Evolutionary conservation across 2,329 filamentous ascomycete genomes (phyloP), one percentile per base, ranked within the genome.

Genomic region (Aspergillus costaricaensis): DNA sequence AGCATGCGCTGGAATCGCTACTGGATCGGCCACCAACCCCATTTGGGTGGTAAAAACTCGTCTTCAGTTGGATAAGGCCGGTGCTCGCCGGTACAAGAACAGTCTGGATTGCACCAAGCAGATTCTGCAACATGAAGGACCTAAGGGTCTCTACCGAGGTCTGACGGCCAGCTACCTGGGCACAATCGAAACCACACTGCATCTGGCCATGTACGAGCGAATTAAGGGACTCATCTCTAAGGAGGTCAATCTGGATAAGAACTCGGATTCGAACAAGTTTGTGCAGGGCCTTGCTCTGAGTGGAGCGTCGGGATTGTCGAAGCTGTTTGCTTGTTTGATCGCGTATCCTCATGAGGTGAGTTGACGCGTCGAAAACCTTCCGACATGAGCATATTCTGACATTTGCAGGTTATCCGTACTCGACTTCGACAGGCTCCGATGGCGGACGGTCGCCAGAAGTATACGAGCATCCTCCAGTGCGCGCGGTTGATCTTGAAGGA

Each of bases 61-160:
- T 90, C 91, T 78, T 67, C 84, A 79, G 65, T 75, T 80, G 65
- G 82, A 63, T 69, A 76, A 67, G 50, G 67, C 72, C 32, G 68
- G 70, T 61, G 68, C 63, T 62, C 70, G 62, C 36, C 80, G 53
- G 79, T 80, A 67, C 76, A 79, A 58, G 54, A 73, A 74, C 92
- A 48, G 94, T 92, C 59, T 96, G 90, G 3, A 92, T 88, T 54
- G 72, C 27, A 57, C 70, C 30, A 85, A 82, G 51, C 87, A 92
- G 15, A 96, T 97, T 62, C 90, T 91, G 86, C 83, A 81, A 55
- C 87, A 96, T 69, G 94, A 97, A 76, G 93, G 94, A 2, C 73
- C 96, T 44, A 85, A 87, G 55, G 94, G 94, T 60, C 85, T 97
- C 82, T 97, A 97, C 74, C 86, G 92, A 74, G 94, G 94, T 8